These are phyloP conservation scores for Hypoxylon sp. DNA, from an alignment of 2,329 filamentous ascomycete genomes.

Conservation along the genomic window DNA sequence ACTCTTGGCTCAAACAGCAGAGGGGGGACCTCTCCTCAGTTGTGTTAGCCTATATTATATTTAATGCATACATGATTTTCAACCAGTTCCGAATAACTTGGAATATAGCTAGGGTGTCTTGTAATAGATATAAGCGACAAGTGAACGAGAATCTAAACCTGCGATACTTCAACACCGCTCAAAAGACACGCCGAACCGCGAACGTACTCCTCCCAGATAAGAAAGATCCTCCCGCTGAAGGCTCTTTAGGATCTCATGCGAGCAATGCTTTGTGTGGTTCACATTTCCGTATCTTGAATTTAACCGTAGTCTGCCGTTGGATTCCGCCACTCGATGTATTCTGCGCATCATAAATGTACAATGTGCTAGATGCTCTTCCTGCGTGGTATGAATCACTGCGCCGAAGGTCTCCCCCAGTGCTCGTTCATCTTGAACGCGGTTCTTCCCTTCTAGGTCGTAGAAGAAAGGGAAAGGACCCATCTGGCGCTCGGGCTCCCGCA, in stretches of 20 bases:
- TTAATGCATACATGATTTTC: no score
- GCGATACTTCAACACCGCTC: no score
- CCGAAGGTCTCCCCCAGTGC: background rate
- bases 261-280: background rate
- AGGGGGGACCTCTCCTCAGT: no score
- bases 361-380: background rate
- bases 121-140: no score
- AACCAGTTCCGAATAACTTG: no score
- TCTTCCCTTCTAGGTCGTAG: background rate
- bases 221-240: no score
- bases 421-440: background rate
- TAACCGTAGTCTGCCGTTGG: background rate
- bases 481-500: background rate
- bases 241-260: background rate
- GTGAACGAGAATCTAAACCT: no score
- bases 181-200: no score
- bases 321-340: background rate
- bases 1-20: no score
- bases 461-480: background rate
- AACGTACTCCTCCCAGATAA: no score
- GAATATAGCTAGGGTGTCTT: no score
- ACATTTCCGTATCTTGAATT: background rate
- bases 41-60: no score
- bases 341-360: background rate
- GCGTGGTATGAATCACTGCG: background rate